Conservation (phyloP, 2,329 filamentous ascomycete species). For the Penicillium sp. region DNA sequence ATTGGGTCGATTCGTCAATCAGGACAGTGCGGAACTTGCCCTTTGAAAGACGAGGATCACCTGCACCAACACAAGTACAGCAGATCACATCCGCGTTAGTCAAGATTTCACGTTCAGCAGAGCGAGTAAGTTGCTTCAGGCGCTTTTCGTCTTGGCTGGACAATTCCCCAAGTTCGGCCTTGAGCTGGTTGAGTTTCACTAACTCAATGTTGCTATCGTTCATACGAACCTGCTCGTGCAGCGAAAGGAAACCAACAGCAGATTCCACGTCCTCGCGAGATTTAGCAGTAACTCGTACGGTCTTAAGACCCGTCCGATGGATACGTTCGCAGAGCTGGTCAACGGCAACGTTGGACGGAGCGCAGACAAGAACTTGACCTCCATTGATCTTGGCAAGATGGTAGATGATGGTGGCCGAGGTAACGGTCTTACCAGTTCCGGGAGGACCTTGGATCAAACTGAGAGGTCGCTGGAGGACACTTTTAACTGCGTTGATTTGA, state of each 20-base stretch:
- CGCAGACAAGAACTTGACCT: constrained; percentile 92
- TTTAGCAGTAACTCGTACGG: constrained; percentile 96
- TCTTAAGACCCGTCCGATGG: constrained; percentile 90
- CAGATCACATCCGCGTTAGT: constrained; percentile 96
- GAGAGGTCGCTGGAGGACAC: constrained; percentile 86
- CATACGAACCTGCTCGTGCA: constrained; percentile 96
- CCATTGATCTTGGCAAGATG: constrained; percentile 94
- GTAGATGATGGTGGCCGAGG: constrained; percentile 97
- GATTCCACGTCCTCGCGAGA: constrained; percentile 98
- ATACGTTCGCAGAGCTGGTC: constrained; percentile 98
- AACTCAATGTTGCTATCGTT: constrained; percentile 95
- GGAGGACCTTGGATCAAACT: constrained; percentile 96
- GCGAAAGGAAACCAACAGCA: constrained; percentile 90
- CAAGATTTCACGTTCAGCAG: constrained; percentile 91
- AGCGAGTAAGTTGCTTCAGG: constrained; percentile 91
- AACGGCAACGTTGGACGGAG: constrained; percentile 96
- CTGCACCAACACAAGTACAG: constrained; percentile 96
- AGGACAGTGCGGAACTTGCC: constrained; percentile 98
- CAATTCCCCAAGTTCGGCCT: constrained; percentile 85
- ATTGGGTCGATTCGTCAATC: constrained; percentile 97
- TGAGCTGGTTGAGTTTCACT: constrained; percentile 87
- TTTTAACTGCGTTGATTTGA: constrained; percentile 95
- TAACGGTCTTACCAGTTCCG: constrained; percentile 97
- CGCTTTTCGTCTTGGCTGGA: constrained; percentile 98
- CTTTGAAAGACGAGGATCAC: constrained; percentile 90